Conservation (phyloP, 2,329 filamentous ascomycete genomes). For the Paramyrothecium sp. region DNA sequence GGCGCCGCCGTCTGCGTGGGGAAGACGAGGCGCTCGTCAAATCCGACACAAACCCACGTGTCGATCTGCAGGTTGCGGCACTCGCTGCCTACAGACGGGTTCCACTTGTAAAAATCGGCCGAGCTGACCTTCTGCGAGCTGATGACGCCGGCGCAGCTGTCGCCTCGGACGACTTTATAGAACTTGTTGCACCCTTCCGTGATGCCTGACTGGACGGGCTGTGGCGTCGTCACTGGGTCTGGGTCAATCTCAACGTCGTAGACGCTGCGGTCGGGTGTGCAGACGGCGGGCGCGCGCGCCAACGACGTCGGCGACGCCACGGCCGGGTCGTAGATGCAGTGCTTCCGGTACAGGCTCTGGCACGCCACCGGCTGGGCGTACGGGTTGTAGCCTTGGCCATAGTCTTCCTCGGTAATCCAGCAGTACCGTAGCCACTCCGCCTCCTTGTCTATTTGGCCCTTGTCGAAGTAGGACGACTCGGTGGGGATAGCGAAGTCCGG, state of each 20-base stretch:
- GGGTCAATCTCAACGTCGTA: slow-evolving; percentile 3
- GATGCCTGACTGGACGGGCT: slow-evolving; percentile 1
- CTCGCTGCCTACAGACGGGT: slow-evolving; percentile 3
- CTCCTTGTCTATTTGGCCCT: not conserved
- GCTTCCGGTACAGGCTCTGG: slow-evolving; percentile 2
- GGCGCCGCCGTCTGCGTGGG: slow-evolving; percentile 1
- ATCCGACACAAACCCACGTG: slow-evolving; percentile 1
- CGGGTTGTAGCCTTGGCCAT: slow-evolving; percentile 1
- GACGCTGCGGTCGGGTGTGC: slow-evolving; percentile 2
- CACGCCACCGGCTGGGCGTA: not conserved
- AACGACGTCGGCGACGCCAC: not conserved
- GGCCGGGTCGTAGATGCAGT: not conserved
- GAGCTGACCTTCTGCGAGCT: not conserved
- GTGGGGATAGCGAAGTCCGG: not conserved
- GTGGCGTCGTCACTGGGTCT: slow-evolving; percentile 1
- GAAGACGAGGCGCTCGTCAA: not conserved
- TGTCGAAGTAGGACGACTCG: slow-evolving; percentile 1
- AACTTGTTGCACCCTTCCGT: slow-evolving; percentile 13
- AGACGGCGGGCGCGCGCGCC: slow-evolving; percentile 2
- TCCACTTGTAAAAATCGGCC: slow-evolving; percentile 4
- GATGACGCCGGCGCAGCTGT: slow-evolving; percentile 7
- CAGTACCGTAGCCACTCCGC: slow-evolving; percentile 1
- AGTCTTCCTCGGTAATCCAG: slow-evolving; percentile 7
- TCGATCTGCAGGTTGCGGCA: slow-evolving; percentile 1
- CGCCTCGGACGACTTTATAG: slow-evolving; percentile 5